phyloP scores from a whole-genome alignment of 257 asterid species.

The Scutellaria galericulata region DNA sequence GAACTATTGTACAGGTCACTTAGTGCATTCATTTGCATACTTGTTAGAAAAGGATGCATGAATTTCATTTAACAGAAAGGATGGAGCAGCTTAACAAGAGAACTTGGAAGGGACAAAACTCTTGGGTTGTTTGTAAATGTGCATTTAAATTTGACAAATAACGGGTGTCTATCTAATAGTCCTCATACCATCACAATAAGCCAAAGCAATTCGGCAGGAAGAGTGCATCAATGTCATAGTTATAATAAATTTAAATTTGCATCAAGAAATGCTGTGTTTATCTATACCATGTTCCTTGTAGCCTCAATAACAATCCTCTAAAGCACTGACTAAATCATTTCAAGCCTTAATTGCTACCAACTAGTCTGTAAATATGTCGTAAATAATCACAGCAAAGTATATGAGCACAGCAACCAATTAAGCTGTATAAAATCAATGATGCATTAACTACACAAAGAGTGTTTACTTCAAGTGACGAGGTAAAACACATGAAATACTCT shows the following conservation, averaged over 20 bases:
- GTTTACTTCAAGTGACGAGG: conserved; percentile 9
- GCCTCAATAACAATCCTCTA: conserved; percentile 21
- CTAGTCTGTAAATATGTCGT: background rate
- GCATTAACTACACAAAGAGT: background rate
- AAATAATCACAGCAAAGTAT: conserved; percentile 11
- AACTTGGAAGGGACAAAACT: conserved; percentile 3
- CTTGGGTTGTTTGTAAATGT: conserved; percentile 13
- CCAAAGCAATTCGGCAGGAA: conserved; percentile 27
- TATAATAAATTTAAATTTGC: conserved; percentile 22
- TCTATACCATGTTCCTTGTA: conserved; percentile 13
- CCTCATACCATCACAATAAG: conserved; percentile 26
- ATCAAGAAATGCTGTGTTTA: background rate
- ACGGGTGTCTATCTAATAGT: conserved; percentile 18
- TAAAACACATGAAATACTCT: conserved; percentile 5
- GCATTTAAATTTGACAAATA: conserved; percentile 17
- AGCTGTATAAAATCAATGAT: conserved; percentile 4
- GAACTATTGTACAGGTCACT: conserved; percentile 15
- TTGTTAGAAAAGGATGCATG: conserved; percentile 19
- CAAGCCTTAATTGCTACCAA: conserved; percentile 17
- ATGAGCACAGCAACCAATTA: background rate
- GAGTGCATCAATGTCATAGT: conserved; percentile 12
- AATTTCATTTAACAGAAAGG: conserved; percentile 23
- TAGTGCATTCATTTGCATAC: conserved; percentile 25
- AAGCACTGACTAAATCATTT: conserved; percentile 9
- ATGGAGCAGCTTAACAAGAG: conserved; percentile 31